Percentiles rank a stretch among this genome's conserved stretches.
Conservation (phyloP, 2,329 filamentous ascomycete species). For the Albifimbria verrucaria region DNA sequence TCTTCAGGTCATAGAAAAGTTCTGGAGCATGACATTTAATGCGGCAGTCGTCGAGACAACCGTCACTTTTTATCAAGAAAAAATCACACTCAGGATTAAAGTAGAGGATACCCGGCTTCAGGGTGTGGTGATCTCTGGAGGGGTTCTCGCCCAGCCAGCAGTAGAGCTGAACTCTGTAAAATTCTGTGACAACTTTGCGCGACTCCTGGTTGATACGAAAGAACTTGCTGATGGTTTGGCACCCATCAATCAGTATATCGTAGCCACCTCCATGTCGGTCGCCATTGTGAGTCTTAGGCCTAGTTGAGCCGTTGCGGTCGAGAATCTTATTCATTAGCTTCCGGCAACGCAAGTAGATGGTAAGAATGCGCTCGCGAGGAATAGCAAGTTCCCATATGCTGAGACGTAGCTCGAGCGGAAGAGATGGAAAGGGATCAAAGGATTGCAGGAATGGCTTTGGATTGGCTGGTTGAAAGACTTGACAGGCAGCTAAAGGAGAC, state of each 20-base stretch:
- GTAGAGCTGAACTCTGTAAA: not conserved
- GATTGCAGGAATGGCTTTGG: no score
- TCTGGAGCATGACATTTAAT: no score
- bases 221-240: not conserved
- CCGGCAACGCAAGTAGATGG: not conserved
- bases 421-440: no score
- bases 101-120: not conserved
- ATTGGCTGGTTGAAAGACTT: no score
- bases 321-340: not conserved
- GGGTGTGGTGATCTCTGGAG: not conserved
- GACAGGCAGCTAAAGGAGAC: no score
- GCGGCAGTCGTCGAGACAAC: not conserved
- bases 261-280: no score
- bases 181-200: not conserved
- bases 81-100: not conserved
- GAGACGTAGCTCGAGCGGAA: not conserved
- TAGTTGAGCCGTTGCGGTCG: not conserved
- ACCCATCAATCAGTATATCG: not conserved
- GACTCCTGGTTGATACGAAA: not conserved
- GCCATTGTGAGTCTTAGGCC: not conserved
- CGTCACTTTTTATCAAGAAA: not conserved
- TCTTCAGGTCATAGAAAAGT: not conserved
- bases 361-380: not conserved
- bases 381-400: not conserved
- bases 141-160: not conserved